Percentiles rank a stretch among this genome's conserved stretches.
Evolutionary conservation across 768 basidiomycete species (phyloP).

Genomic region (Collybiopsis luxurians): DNA sequence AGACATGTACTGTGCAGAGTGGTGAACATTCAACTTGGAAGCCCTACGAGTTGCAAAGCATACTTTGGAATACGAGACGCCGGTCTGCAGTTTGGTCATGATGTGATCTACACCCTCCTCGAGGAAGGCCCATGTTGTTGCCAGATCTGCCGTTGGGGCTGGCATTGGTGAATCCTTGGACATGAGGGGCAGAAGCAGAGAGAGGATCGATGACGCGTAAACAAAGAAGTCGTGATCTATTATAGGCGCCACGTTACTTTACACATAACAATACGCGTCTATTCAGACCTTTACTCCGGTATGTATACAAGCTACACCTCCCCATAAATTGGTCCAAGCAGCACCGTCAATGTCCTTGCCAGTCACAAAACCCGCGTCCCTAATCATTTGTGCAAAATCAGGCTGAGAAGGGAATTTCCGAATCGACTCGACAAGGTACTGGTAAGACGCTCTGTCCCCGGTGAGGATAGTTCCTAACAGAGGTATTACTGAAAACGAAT

Average conservation of each 20-base stretch:
- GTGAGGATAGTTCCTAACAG: conserved; percentile 95
- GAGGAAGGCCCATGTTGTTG: conserved; percentile 85
- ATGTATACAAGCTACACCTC: conserved; percentile 85
- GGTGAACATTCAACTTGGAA: conserved; percentile 7
- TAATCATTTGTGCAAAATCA: conserved; percentile 87
- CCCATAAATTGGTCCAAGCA: conserved; percentile 86
- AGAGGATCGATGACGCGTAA: neutral
- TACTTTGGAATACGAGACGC: conserved; percentile 79
- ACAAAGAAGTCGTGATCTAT: too few relatives aligned
- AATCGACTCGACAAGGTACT: conserved; percentile 97
- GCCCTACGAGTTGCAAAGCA: neutral
- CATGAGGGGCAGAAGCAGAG: neutral
- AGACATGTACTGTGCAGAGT: conserved; percentile 74
- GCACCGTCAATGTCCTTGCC: conserved; percentile 73
- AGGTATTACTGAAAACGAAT: conserved; percentile 95
- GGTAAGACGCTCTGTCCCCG: conserved; percentile 91
- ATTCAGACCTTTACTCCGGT: conserved; percentile 80
- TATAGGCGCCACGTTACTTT: too few relatives aligned
- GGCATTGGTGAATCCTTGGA: conserved; percentile 5
- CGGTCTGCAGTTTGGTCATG: conserved; percentile 87
- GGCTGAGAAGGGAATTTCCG: conserved; percentile 87
- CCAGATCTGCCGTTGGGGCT: conserved; percentile 53
- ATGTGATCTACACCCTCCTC: conserved; percentile 90
- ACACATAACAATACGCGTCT: too few relatives aligned
- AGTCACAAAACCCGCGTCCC: conserved; percentile 77